Conservation (phyloP, 2,329 filamentous ascomycete genomes). For the Aspergillus fumigatus region DNA sequence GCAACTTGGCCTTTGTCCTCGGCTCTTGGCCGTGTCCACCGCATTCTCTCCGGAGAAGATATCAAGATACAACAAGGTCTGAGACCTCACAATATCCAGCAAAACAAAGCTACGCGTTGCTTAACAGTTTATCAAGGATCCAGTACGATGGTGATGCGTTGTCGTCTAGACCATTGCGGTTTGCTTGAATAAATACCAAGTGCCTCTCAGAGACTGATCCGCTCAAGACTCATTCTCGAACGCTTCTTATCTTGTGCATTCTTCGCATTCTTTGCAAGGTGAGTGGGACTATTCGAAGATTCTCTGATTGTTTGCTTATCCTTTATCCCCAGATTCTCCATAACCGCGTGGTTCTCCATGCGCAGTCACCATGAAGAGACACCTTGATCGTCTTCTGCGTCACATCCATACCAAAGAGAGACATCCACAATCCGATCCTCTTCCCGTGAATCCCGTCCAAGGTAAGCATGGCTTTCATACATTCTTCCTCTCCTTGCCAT, state of each 20-base stretch:
- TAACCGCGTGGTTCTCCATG: slow-evolving; percentile 2
- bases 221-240: background rate
- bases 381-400: slow-evolving; percentile 13
- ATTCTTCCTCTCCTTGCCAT: background rate
- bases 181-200: background rate
- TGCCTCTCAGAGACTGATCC: background rate
- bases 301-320: background rate
- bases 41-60: background rate
- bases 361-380: slow-evolving; percentile 11
- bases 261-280: background rate
- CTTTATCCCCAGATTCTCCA: slow-evolving; percentile 1
- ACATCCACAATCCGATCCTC: slow-evolving; percentile 1
- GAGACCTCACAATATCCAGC: background rate
- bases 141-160: background rate
- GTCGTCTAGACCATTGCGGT: background rate
- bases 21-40: background rate
- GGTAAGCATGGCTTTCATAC: background rate
- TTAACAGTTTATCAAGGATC: background rate
- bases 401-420: slow-evolving; percentile 14
- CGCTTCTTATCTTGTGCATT: background rate
- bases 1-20: background rate
- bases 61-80: no score
- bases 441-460: background rate
- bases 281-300: background rate
- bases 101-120: background rate